phyloP scores from a whole-genome alignment of 139 green algal species.

The Micractinium conductrix region DNA sequence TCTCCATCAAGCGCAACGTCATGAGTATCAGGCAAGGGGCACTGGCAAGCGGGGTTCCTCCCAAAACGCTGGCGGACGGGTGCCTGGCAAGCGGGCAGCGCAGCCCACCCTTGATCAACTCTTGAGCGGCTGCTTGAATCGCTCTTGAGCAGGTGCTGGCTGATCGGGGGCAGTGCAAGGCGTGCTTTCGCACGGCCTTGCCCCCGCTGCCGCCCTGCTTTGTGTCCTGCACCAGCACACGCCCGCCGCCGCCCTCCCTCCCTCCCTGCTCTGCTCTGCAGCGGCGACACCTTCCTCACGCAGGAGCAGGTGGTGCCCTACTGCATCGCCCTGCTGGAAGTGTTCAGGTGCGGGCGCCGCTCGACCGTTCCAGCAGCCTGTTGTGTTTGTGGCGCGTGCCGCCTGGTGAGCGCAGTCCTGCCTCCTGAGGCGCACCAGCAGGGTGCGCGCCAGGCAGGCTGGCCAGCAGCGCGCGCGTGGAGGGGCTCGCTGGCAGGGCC shows the following conservation, averaged over 20 bases:
- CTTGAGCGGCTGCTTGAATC: too few relatives aligned
- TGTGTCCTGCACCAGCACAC: neutral
- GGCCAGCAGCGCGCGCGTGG: too few relatives aligned
- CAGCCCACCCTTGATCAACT: too few relatives aligned
- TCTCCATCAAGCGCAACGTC: constrained; percentile 93
- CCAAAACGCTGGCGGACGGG: too few relatives aligned
- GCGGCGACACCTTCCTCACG: constrained; percentile 83
- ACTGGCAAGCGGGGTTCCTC: too few relatives aligned
- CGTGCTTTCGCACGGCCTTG: too few relatives aligned
- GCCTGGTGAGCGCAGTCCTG: neutral
- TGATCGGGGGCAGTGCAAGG: too few relatives aligned
- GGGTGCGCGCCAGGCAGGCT: too few relatives aligned
- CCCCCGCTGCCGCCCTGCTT: neutral
- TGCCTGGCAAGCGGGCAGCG: too few relatives aligned
- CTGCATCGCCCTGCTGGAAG: constrained; percentile 77
- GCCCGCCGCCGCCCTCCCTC: neutral
- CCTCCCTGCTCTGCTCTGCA: neutral
- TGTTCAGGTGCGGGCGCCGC: constrained; percentile 78
- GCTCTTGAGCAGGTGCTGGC: too few relatives aligned
- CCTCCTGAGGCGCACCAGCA: neutral
- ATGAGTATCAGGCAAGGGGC: constrained; percentile 68
- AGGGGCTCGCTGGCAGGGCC: too few relatives aligned
- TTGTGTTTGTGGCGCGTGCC: neutral
- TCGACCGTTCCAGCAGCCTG: too few relatives aligned
- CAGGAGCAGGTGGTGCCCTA: constrained; percentile 80